Evolutionary conservation across 1,284 basidiomycete genomes (phyloP).

Genomic region (Ganoderma leucocontextum): DNA sequence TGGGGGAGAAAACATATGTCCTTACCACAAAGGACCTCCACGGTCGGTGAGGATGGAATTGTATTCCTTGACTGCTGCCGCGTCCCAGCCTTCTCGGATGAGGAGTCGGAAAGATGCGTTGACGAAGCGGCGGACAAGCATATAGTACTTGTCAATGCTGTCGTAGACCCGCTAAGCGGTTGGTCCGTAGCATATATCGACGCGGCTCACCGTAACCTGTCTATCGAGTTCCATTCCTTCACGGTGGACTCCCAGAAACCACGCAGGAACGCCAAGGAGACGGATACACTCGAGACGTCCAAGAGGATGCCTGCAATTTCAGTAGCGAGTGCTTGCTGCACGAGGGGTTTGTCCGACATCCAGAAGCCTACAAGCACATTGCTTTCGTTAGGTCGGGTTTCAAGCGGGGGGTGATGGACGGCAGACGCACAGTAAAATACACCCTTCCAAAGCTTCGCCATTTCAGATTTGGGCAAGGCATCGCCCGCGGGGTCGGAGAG

Average conservation of each 20-base stretch:
- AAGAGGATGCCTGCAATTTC: constrained; percentile 87
- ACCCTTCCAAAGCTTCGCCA: constrained; percentile 97
- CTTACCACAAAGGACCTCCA: constrained; percentile 84
- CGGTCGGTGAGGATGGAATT: constrained; percentile 69
- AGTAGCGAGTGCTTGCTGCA: constrained; percentile 91
- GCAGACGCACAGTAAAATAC: constrained; percentile 90
- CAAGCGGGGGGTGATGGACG: background rate
- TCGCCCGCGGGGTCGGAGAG: constrained; percentile 69
- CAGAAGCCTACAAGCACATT: constrained; percentile 78
- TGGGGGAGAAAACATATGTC: background rate
- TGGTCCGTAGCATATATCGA: background rate
- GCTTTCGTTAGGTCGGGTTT: background rate
- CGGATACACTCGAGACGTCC: constrained; percentile 64
- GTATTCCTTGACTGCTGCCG: constrained; percentile 61
- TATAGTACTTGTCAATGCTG: constrained; percentile 97
- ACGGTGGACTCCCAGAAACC: constrained; percentile 94
- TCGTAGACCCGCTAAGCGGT: background rate
- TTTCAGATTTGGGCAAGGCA: constrained; percentile 74
- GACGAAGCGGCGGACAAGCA: constrained; percentile 91
- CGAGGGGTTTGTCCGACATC: constrained; percentile 99
- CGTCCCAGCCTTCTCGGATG: constrained; percentile 75
- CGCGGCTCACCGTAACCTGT: constrained; percentile 77
- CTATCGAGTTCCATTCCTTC: constrained; percentile 93
- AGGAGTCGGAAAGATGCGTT: constrained; percentile 88
- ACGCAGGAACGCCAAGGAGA: constrained; percentile 80